Conservation (phyloP, 768 basidiomycete genomes). For the Lenzites betulinus region DNA sequence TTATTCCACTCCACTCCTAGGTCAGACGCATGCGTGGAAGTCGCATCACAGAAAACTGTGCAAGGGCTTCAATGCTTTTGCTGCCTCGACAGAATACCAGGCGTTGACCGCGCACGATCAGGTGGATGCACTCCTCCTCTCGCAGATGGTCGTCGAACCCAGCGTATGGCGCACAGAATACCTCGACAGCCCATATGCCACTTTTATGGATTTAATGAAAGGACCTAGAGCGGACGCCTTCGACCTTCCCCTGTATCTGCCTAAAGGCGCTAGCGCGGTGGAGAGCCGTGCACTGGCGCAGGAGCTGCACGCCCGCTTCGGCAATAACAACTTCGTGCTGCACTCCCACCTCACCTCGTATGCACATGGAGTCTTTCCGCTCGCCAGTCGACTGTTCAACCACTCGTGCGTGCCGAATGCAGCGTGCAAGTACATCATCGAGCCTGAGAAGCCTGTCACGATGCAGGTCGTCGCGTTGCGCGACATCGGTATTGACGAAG, state of each 20-base stretch:
- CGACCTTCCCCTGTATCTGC: slow-evolving; percentile 19
- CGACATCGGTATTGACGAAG: slow-evolving; percentile 58
- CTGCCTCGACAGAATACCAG: slow-evolving; percentile 48
- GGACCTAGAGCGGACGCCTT: slow-evolving; percentile 9
- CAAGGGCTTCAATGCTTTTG: slow-evolving; percentile 52
- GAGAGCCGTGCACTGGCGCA: slow-evolving; percentile 3
- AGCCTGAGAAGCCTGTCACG: slow-evolving; percentile 36
- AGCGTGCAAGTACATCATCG: slow-evolving; percentile 57
- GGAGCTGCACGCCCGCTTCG: slow-evolving; percentile 59
- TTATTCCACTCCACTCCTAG: slow-evolving; percentile 38
- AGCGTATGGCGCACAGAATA: neutral
- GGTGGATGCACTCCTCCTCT: slow-evolving; percentile 64
- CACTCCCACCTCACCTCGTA: slow-evolving; percentile 71
- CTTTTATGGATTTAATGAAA: slow-evolving; percentile 30
- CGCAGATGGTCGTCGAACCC: slow-evolving; percentile 52
- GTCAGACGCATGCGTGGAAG: slow-evolving; percentile 71
- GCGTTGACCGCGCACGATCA: slow-evolving; percentile 53
- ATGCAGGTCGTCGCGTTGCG: slow-evolving; percentile 72
- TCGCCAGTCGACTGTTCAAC: slow-evolving; percentile 80
- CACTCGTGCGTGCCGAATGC: slow-evolving; percentile 82
- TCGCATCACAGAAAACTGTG: slow-evolving; percentile 69
- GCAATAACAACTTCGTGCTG: slow-evolving; percentile 81
- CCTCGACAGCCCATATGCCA: neutral
- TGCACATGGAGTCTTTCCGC: slow-evolving; percentile 76
- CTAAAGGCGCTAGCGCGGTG: neutral